phyloP scores from a whole-genome alignment of 2,329 filamentous ascomycete species.

The Talaromyces pinophilus region DNA sequence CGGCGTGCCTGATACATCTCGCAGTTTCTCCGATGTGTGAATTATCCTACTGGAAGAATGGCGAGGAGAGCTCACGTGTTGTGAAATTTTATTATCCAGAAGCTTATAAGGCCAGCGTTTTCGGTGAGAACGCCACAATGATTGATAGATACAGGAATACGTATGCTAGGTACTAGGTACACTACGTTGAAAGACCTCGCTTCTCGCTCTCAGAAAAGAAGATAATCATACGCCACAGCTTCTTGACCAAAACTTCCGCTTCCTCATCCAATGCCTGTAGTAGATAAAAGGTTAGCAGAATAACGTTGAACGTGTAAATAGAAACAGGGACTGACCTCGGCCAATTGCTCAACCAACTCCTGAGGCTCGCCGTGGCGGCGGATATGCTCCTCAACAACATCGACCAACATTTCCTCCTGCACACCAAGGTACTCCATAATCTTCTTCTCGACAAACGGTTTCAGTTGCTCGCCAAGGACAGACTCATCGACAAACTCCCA shows the following conservation, averaged over 20 bases:
- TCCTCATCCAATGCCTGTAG: constrained; percentile 84
- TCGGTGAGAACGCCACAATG: background rate
- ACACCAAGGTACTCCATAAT: constrained; percentile 95
- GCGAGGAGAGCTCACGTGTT: background rate
- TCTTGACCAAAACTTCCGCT: constrained; percentile 89
- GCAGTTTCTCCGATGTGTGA: constrained; percentile 9
- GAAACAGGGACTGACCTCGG: constrained; percentile 64
- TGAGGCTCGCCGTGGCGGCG: constrained; percentile 72
- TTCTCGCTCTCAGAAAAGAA: constrained; percentile 97
- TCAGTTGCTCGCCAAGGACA: constrained; percentile 79
- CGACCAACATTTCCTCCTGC: constrained; percentile 92
- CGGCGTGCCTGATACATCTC: constrained; percentile 2
- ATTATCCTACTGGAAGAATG: constrained; percentile 2
- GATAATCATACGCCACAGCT: constrained; percentile 97
- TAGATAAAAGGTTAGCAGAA: constrained; percentile 38
- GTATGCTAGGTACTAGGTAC: background rate
- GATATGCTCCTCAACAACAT: constrained; percentile 86
- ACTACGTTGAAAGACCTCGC: constrained; percentile 65
- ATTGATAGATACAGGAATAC: background rate
- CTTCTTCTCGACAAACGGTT: constrained; percentile 97
- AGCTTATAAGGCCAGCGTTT: background rate
- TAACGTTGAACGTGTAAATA: background rate
- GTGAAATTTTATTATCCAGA: background rate
- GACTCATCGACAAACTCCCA: constrained; percentile 88
- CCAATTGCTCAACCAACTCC: constrained; percentile 79